These are phyloP conservation scores for Tricholoma matsutake DNA, from an alignment of 768 basidiomycete genomes.

Conservation along the genomic window DNA sequence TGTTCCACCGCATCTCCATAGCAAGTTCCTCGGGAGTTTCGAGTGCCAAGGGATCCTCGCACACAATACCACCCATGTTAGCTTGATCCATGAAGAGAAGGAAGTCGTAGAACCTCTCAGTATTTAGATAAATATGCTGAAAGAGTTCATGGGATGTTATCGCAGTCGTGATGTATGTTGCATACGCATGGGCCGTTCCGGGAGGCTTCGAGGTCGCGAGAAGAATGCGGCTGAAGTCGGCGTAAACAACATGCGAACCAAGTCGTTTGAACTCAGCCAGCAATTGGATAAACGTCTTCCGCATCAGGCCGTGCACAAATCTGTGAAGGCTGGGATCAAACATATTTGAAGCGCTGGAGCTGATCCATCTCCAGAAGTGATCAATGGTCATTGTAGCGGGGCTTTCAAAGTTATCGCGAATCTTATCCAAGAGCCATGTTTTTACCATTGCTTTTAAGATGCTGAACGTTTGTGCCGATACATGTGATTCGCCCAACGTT, in stretches of 20 bases:
- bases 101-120: constrained; percentile 90
- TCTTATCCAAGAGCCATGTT: constrained; percentile 85
- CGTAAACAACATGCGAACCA: constrained; percentile 90
- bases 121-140: constrained; percentile 84
- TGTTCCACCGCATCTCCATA: constrained; percentile 91
- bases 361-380: constrained; percentile 98
- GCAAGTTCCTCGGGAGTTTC: constrained; percentile 67
- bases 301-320: constrained; percentile 94
- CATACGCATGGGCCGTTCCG: constrained; percentile 92
- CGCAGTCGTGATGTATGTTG: constrained; percentile 90
- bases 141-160: constrained; percentile 95
- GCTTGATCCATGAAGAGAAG: constrained; percentile 94
- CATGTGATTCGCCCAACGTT: constrained; percentile 83
- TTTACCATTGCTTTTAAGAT: constrained; percentile 88
- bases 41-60: constrained; percentile 68
- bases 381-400: constrained; percentile 74
- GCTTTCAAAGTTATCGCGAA: constrained; percentile 61
- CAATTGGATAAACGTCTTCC: constrained; percentile 95
- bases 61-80: constrained; percentile 89
- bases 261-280: constrained; percentile 95
- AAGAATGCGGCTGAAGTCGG: constrained; percentile 87
- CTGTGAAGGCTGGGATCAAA: constrained; percentile 92
- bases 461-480: constrained; percentile 83
- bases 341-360: constrained; percentile 78
- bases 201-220: constrained; percentile 95